These are phyloP conservation scores for Nyssa sinensis DNA, from an alignment of 148 eudicot species.

Conservation along the genomic window DNA sequence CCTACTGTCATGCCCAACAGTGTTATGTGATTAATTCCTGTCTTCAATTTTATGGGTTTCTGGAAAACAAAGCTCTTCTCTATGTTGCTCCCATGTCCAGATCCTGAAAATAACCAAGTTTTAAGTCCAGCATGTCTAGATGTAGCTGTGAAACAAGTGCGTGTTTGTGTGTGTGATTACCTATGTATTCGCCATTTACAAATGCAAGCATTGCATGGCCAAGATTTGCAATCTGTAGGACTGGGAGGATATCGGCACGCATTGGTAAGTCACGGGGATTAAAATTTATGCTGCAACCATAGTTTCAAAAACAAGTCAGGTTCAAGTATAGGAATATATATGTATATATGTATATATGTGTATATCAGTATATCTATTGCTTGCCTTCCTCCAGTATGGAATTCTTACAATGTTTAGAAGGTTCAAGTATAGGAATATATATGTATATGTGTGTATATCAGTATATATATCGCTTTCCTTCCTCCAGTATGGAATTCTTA, in stretches of 20 bases:
- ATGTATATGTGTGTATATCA: no score
- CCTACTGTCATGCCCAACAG: slow-evolving; percentile 42
- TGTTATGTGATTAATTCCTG: slow-evolving; percentile 36
- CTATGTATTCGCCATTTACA: slow-evolving; percentile 73
- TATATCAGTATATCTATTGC: no score
- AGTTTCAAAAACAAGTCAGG: neutral
- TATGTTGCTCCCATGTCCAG: slow-evolving; percentile 45
- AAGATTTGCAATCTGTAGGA: slow-evolving; percentile 54
- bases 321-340: neutral
- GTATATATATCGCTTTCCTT: no score
- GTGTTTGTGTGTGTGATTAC: slow-evolving; percentile 26
- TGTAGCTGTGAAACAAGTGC: neutral
- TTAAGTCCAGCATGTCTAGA: neutral
- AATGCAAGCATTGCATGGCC: slow-evolving; percentile 73
- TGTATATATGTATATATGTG: no score
- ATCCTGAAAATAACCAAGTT: slow-evolving; percentile 23
- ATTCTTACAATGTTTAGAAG: no score
- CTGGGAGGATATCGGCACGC: slow-evolving; percentile 51
- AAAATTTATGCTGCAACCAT: slow-evolving; percentile 45
- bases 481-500: no score
- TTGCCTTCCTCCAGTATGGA: no score
- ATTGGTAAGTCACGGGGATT: slow-evolving; percentile 65
- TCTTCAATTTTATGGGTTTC: slow-evolving; percentile 36
- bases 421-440: no score
- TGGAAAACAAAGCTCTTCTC: slow-evolving; percentile 39